Evolutionary conservation across 257 asterid genomes (phyloP), one percentile per base, ranked within the genome.

Genomic region (Solanum rostratum): DNA sequence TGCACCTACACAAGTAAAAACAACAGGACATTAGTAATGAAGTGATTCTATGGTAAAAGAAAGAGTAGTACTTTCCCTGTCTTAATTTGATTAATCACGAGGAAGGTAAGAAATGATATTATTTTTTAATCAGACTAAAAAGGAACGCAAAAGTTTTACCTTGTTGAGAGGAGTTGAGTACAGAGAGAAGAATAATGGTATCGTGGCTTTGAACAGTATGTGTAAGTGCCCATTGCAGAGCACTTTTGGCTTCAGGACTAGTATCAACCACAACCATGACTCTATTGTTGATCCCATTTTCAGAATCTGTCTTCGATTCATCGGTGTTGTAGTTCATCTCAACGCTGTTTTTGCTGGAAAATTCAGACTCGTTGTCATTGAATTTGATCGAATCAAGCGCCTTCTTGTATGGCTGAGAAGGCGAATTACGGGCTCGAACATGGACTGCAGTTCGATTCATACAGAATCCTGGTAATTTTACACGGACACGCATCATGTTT

Each of bases 221-320:
- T 2, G 99, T 91, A 59, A 96, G 92, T 9, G 96, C 94, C 99
- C 98, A 96, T 33, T 93, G 94, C 19, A 96, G 93, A 24, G 98
- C 99, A 59, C 84, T 91, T 87, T 90, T 90, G 14, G 98, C 92
- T 87, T 93, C 97, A 1, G 65, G 68, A 57, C 91, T 85, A 4
- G 92, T 86, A 82, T 94, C 98, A 43, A 96, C 90, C 52, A 93
- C 97, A n/a, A 94, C 94, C 99, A 96, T 94, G 20, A 93, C 99
- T 84, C 93, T 87, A 86, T 96, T 95, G 79, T 91, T 88, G 80
- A 93, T 93, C 74, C 96, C 92, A 16, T 82, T 24, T 73, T 92
- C 91, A 0, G 89, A 81, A 33, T 89, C 94, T 0, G 62, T 73
- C 60, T 74, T 79, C 6, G 91, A 82, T 62, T 87, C 79, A 30